phyloP scores from a whole-genome alignment of 257 asterid species.

The Ophiorrhiza pumila region DNA sequence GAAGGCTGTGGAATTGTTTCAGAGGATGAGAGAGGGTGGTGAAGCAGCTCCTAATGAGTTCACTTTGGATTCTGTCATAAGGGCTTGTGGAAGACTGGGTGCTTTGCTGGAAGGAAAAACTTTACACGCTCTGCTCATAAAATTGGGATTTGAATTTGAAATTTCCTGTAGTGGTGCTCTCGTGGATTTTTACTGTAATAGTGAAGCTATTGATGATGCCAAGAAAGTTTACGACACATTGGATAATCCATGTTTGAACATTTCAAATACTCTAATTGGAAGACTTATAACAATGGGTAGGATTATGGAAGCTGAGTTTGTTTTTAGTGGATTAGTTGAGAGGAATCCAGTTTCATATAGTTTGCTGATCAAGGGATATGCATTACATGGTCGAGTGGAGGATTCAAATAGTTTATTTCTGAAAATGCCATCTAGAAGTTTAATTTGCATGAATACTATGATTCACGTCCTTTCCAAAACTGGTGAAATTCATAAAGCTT shows the following conservation, averaged over 20 bases:
- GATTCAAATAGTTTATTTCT: slow-evolving; percentile 48
- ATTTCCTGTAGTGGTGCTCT: slow-evolving; percentile 47
- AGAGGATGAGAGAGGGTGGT: slow-evolving; percentile 41
- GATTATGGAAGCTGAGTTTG: slow-evolving; percentile 52
- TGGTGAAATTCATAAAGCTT: slow-evolving; percentile 52
- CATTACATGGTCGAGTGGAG: slow-evolving; percentile 45
- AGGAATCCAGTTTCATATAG: slow-evolving; percentile 47
- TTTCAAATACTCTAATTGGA: slow-evolving; percentile 45
- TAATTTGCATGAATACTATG: slow-evolving; percentile 64
- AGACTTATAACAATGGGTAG: slow-evolving; percentile 47
- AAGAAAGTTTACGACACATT: slow-evolving; percentile 30
- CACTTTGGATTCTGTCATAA: slow-evolving; percentile 60
- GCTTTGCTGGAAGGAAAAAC: slow-evolving; percentile 40
- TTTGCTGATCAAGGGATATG: slow-evolving; percentile 76
- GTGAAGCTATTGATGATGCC: slow-evolving; percentile 55
- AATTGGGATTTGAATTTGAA: slow-evolving; percentile 56
- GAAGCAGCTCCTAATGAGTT: slow-evolving; percentile 73
- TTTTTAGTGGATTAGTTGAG: slow-evolving; percentile 45
- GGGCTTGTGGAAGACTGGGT: slow-evolving; percentile 58
- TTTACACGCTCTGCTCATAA: slow-evolving; percentile 58
- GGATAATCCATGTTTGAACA: slow-evolving; percentile 30
- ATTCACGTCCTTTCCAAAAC: slow-evolving; percentile 51
- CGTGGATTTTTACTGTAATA: slow-evolving; percentile 46
- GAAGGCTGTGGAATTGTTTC: slow-evolving; percentile 60
- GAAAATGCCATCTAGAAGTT: slow-evolving; percentile 42